A percentile compares a stretch with the other conserved stretches of the same genome.
Conservation (phyloP, 2,329 filamentous ascomycete genomes). For the Nigrospora osmanthi region DNA sequence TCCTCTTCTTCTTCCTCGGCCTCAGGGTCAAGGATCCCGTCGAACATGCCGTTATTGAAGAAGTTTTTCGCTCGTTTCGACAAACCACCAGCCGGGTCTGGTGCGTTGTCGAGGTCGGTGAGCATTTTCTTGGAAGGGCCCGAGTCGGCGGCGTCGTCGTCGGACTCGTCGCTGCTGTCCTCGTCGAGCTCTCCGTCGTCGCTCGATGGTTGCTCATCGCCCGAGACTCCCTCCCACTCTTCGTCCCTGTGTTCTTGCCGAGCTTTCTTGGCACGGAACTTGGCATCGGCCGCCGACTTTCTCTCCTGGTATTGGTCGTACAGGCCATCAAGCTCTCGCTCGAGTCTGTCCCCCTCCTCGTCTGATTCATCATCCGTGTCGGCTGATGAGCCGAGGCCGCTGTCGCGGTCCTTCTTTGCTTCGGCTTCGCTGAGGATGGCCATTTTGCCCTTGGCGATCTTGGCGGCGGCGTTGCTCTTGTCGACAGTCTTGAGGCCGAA, state of each 20-base stretch:
- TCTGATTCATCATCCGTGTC: slow-evolving; percentile 60
- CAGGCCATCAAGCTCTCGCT: slow-evolving; percentile 77
- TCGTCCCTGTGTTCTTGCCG: slow-evolving; percentile 75
- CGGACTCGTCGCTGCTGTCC: slow-evolving; percentile 41
- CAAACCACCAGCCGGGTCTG: slow-evolving; percentile 48
- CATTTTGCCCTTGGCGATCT: slow-evolving; percentile 75
- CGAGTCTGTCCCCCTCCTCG: slow-evolving; percentile 73
- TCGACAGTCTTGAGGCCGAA: slow-evolving; percentile 81
- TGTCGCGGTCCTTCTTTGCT: slow-evolving; percentile 50
- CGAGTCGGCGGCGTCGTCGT: slow-evolving; percentile 49
- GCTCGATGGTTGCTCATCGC: slow-evolving; percentile 48
- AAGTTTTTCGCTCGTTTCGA: slow-evolving; percentile 82
- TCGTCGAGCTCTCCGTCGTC: slow-evolving; percentile 54
- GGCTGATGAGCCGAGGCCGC: slow-evolving; percentile 43
- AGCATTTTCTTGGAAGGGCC: slow-evolving; percentile 41
- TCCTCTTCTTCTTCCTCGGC: slow-evolving; percentile 39
- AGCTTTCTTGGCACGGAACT: slow-evolving; percentile 83
- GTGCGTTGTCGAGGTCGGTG: slow-evolving; percentile 52
- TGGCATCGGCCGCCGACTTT: slow-evolving; percentile 73
- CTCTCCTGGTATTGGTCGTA: slow-evolving; percentile 81
- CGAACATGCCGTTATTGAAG: slow-evolving; percentile 93
- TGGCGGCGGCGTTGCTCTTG: slow-evolving; percentile 60
- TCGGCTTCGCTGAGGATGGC: slow-evolving; percentile 51
- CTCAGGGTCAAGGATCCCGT: slow-evolving; percentile 63
- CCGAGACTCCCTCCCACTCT: slow-evolving; percentile 87